Percentiles rank a stretch among this genome's conserved stretches.
Conservation (phyloP, 495 filamentous ascomycete genomes). For the Aspergillus nidulans region DNA sequence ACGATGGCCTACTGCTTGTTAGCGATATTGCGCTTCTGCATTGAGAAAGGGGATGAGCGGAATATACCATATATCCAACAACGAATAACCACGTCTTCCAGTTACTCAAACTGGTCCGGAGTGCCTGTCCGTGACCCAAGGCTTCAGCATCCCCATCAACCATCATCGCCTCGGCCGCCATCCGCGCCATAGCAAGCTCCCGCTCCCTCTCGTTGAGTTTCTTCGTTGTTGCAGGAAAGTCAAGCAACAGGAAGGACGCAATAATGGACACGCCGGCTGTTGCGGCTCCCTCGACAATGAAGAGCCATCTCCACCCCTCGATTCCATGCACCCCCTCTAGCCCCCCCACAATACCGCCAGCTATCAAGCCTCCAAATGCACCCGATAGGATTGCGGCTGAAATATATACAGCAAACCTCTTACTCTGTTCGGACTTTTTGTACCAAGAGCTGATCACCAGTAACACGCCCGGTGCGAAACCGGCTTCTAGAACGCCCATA, state of each 20-base stretch:
- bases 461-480: constrained; percentile 37
- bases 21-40: background rate
- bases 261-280: constrained; percentile 20
- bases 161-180: constrained; percentile 15
- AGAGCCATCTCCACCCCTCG: constrained; percentile 43
- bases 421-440: constrained; percentile 38
- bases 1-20: background rate
- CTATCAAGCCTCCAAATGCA: constrained; percentile 43
- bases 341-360: constrained; percentile 33
- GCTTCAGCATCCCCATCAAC: constrained; percentile 7
- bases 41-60: background rate
- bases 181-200: constrained; percentile 21
- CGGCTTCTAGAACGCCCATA: constrained; percentile 37
- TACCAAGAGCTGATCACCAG: constrained; percentile 46
- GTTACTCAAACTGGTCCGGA: constrained; percentile 12
- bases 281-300: constrained; percentile 29
- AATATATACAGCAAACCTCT: constrained; percentile 36
- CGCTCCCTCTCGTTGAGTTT: constrained; percentile 22
- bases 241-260: constrained; percentile 25
- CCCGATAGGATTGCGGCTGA: constrained; percentile 37
- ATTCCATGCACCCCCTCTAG: constrained; percentile 37
- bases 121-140: background rate
- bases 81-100: constrained; percentile 28
- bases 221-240: constrained; percentile 27
- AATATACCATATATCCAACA: constrained; percentile 27